These are phyloP conservation scores for Periconia sp. DNA, from an alignment of 2,329 filamentous ascomycete species.

Conservation along the genomic window DNA sequence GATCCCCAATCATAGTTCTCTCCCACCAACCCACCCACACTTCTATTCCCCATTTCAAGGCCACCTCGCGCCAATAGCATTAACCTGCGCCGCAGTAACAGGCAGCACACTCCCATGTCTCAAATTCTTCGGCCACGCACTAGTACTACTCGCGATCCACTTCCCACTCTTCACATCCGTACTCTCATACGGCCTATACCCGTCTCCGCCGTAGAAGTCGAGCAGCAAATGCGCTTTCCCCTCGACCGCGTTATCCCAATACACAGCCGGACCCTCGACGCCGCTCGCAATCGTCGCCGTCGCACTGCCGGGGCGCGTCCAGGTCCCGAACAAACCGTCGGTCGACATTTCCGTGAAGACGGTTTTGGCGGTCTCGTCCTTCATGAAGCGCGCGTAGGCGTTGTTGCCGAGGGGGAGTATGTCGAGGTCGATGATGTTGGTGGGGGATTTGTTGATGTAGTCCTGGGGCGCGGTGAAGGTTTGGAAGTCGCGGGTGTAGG, in stretches of 20 bases:
- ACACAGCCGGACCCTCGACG: conserved; percentile 36
- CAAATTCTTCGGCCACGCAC: conserved; percentile 50
- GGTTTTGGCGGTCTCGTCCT: conserved; percentile 56
- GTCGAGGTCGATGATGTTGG: conserved; percentile 59
- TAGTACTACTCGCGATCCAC: conserved; percentile 50
- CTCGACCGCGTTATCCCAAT: conserved; percentile 35
- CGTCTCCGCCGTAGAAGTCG: conserved; percentile 46
- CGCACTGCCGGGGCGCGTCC: conserved; percentile 52
- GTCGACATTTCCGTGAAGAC: conserved; percentile 56
- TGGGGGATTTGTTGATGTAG: conserved; percentile 53
- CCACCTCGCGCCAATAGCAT: conserved; percentile 42
- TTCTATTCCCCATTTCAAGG: too few species aligned
- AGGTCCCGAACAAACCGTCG: conserved; percentile 54
- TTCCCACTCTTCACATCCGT: conserved; percentile 47
- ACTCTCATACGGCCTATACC: conserved; percentile 55
- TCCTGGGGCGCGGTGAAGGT: conserved; percentile 55
- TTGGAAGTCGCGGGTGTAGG: conserved; percentile 58
- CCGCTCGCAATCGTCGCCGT: conserved; percentile 43
- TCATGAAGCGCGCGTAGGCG: conserved; percentile 58
- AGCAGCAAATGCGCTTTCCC: conserved; percentile 51
- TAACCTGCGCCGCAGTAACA: conserved; percentile 47
- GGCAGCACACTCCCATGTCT: conserved; percentile 57
- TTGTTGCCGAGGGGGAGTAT: conserved; percentile 51
- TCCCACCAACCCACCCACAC: too few species aligned
- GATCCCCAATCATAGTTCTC: too few species aligned